Conservation (phyloP, 495 filamentous ascomycete genomes). For the Parachaetomium inaequale region DNA sequence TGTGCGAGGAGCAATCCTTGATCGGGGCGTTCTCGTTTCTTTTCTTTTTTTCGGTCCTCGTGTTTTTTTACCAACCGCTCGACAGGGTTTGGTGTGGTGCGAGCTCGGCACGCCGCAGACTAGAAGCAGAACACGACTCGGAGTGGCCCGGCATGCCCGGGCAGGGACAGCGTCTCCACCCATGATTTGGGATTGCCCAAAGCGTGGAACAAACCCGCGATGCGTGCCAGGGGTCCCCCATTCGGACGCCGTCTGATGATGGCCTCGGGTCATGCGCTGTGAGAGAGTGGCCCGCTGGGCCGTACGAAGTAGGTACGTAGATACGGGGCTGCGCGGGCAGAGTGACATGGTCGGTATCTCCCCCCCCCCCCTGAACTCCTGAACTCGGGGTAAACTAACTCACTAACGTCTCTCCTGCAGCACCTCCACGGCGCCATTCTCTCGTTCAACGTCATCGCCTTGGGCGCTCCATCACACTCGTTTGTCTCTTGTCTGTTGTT, state of each 20-base stretch:
- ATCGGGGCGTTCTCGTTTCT: neutral
- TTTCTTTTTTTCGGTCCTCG: neutral
- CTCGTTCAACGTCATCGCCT: neutral
- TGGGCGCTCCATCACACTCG: neutral
- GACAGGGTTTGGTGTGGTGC: neutral
- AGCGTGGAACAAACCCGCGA: neutral
- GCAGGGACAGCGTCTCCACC: neutral
- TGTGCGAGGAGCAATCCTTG: too few relatives aligned
- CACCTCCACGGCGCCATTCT: neutral
- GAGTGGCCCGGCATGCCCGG: neutral
- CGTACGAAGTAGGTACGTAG: neutral
- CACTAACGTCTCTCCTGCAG: neutral
- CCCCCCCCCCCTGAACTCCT: neutral
- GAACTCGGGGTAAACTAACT: neutral
- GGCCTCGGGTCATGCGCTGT: neutral
- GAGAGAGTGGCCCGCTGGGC: neutral
- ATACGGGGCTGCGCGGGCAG: neutral
- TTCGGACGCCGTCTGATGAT: neutral
- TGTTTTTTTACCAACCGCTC: neutral
- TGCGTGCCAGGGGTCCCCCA: neutral
- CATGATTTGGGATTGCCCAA: neutral
- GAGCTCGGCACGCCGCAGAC: conserved; percentile 1
- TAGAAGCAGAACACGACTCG: conserved; percentile 3
- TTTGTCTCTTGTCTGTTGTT: conserved; percentile 1
- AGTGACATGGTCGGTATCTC: neutral